Base-by-base conservation (phyloP, 2,329 filamentous ascomycete genomes). In the Colletotrichum karsti region DNA sequence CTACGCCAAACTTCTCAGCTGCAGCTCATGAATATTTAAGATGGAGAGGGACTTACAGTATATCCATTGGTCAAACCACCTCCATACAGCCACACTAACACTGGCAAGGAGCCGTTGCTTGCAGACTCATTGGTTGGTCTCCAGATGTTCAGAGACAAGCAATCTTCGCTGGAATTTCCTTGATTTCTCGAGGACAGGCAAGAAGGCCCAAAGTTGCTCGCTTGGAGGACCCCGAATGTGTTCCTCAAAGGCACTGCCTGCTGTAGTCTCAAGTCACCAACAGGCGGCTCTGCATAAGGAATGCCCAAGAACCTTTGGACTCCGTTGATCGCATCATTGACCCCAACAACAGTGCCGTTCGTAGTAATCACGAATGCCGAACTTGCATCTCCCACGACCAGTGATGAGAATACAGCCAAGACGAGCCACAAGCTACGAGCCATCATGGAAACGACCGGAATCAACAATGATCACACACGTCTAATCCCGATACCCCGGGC, bases 51-150 rank as follows among this genome's bases (percentile, higher is more conserved):
- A 30, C 58, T 3, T 42, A 61, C 48, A 1, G 48, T 61, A 7
- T 63, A 57, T 7, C 71, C 72, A 51, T 60, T 68, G 4, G 37
- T 53, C n/a, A 63, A 42, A 13, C 59, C 73, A 33, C 78, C 77
- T 33, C 83, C 83, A 70, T 90, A 85, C 20, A 90, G 88, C 87
- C 88, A 91, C 0, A 90, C 81, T 7, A 80, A 81, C 3, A 90
- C 85, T 0, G 89, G 89, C 1, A 91, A 79, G 8, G 79, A 80
- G 35, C 76, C 78, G n/a, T 73, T 72, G 50, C 74, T 67, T 41
- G 81, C n/a, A 41, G 70, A 7, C 18, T 66, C 67, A 58, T 69
- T 28, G 4, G 18, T 15, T 4, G 74, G 73, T 8, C 73, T 71
- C 50, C 75, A 65, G 20, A 76, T 72, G 51, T 76, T 77, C 35